Evolutionary conservation across 176 grass and related monocot genomes (phyloP).

Genomic region (Oryza meridionalis): DNA sequence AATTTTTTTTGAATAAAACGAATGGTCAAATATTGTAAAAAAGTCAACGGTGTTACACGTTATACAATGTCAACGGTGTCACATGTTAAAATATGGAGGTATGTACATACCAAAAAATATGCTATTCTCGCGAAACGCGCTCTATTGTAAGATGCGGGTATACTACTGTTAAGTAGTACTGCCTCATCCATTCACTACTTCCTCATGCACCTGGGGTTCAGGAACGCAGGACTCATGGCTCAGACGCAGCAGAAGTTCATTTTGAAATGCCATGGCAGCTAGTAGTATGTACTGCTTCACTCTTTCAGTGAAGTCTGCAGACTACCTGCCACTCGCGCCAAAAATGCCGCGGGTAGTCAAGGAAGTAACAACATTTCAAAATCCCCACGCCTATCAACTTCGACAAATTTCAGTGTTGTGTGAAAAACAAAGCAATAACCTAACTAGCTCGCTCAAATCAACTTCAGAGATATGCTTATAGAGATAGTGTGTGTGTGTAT

Average conservation of each 20-base stretch:
- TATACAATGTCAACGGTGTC: too few relatives aligned
- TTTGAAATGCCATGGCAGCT: not conserved
- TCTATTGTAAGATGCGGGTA: not conserved
- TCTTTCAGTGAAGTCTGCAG: not conserved
- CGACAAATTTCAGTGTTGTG: not conserved
- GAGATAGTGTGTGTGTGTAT: too few relatives aligned
- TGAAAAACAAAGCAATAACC: not conserved
- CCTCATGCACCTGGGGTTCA: not conserved
- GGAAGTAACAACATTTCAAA: conserved; percentile 3
- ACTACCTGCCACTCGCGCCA: not conserved
- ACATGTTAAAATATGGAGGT: too few relatives aligned
- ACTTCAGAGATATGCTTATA: not conserved
- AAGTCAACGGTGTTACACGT: too few relatives aligned
- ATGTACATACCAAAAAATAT: not conserved
- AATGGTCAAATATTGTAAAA: too few relatives aligned
- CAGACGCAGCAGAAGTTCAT: not conserved
- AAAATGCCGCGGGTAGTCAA: not conserved
- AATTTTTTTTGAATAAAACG: too few relatives aligned
- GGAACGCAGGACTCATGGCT: not conserved
- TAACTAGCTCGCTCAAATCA: not conserved
- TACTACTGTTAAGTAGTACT: not conserved
- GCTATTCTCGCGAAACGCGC: not conserved
- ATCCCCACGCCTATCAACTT: not conserved
- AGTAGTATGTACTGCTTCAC: not conserved
- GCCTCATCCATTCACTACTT: not conserved